Evolutionary conservation across 768 basidiomycete species (phyloP), one percentile per base, ranked within the genome.

Genomic region (Hydnum rufescens): DNA sequence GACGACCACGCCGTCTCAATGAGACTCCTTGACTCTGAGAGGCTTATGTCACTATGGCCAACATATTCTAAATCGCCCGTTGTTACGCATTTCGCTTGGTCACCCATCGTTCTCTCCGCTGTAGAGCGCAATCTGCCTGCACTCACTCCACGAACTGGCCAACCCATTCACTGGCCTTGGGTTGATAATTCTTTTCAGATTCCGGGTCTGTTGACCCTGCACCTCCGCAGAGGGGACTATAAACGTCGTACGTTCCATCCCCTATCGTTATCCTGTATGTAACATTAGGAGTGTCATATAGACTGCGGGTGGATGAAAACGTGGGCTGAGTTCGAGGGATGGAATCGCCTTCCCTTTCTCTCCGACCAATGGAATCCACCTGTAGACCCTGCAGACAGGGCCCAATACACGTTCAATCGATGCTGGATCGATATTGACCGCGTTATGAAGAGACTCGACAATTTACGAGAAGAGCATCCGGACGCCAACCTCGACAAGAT

Each of bases 61-160:
- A 54, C 57, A 3, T 60, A 82, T 4, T 70, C 66, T 13, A 60
- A 57, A 18, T 73, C 72, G 3, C 71, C 73, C 6, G 58, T 72
- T 32, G 52, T 74, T 5, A 64, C 62, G 3, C 57, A 71, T 31
- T 78, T 76, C 60, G 65, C 68, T 18, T 81, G 78, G 78, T 82
- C 82, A 0, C 68, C 76, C 0, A 70, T 81, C 3, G 65, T 82
- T 53, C 64, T 74, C 46, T 60, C 60, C n/a, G 70, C 70, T 0
- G 76, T 74, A 59, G 57, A 64, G 19, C 60, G 61, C 16, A 80
- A 81, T 57, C 59, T 65, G 1, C 62, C 65, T 4, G 62, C 72
- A 42, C 73, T 78, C 6, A 6, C 32, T 6, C 49, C 49, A 16
- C 8, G 16, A 31, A 31, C 28, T 25, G 6, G 31, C 36, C 36